These are phyloP conservation scores for Craspedostauros australis DNA, from an alignment of 108 stramenopile genomes.

Conservation along the genomic window DNA sequence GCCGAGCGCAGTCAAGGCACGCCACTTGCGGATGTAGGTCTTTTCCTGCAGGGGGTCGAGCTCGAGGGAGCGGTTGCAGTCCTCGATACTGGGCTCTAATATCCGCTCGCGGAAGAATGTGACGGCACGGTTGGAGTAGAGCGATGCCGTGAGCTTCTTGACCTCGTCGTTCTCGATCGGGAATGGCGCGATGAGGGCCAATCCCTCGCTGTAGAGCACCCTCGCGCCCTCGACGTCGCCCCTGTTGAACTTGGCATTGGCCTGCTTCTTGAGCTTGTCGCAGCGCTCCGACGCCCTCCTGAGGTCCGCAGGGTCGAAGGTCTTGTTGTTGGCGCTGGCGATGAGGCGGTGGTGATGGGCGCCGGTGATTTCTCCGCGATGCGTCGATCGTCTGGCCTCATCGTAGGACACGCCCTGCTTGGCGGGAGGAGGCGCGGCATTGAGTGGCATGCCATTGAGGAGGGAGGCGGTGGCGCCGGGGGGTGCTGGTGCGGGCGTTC, in stretches of 20 bases:
- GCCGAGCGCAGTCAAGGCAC: constrained; percentile 28
- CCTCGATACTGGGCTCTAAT: constrained; percentile 21
- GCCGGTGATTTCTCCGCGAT: constrained; percentile 11
- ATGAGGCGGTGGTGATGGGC: constrained; percentile 12
- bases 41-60: constrained; percentile 28
- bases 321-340: background rate
- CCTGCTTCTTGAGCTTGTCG: constrained; percentile 47
- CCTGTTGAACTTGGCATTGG: constrained; percentile 47
- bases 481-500: background rate
- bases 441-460: background rate
- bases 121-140: constrained; percentile 36
- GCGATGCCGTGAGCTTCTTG: constrained; percentile 21
- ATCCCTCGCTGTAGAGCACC: constrained; percentile 34
- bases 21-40: constrained; percentile 32
- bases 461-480: background rate
- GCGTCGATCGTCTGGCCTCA: constrained; percentile 11
- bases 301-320: constrained; percentile 14
- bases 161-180: constrained; percentile 14
- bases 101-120: constrained; percentile 30
- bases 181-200: constrained; percentile 21
- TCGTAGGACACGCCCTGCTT: background rate
- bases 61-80: constrained; percentile 26
- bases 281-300: constrained; percentile 25
- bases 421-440: background rate
- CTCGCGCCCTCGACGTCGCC: constrained; percentile 36